Evolutionary conservation across 129 eudicot genomes (phyloP), one percentile per base, ranked within the genome.

Genomic region (Arctium lappa): DNA sequence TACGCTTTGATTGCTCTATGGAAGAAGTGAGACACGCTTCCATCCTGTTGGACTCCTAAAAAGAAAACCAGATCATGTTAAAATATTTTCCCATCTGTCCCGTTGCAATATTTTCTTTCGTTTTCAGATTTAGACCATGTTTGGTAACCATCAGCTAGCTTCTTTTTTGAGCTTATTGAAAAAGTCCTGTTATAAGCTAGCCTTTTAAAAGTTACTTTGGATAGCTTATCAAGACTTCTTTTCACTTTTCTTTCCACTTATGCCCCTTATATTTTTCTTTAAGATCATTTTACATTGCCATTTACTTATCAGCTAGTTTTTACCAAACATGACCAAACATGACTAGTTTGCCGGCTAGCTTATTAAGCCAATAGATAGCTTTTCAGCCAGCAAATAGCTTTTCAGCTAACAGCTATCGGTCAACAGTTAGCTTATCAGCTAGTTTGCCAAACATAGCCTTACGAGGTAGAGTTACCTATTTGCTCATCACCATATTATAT

Each of bases 1-100:
- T 96, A 96, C 6, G 99, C 98, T 83, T 91, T 96, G 75, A 93
- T 96, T 63, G 98, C 97, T 88, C 94, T 88, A 81, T 96, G 97
- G 40, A 96, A 96, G 86, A 96, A 96, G 87, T 96, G 98, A 73
- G 95, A 90, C 60, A 88, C 94, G 81, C 87, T 90, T 75, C 99
- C 99, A 84, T 96, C 99, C 48, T 90, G 95, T 88, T 90, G 93
- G 60, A 91, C 99, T 69, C 99, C 99, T 96, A 39, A 44, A 86
- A 31, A 39, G 18, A 1, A 22, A 2, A 53, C 42, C 74, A 66
- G 31, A 72, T 56, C 72, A 78, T 56, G 71, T 75, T 73, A 53
- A 4, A 42, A 42, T 42, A 42, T 8, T 42, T 42, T 42, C 50
- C 10, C 50, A 42, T 42, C 10, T 42, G 10, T 2, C 50, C 50